Evolutionary conservation across 257 asterid species (phyloP), one percentile per base, ranked within the genome.

Genomic region (Solanum sejunctum): DNA sequence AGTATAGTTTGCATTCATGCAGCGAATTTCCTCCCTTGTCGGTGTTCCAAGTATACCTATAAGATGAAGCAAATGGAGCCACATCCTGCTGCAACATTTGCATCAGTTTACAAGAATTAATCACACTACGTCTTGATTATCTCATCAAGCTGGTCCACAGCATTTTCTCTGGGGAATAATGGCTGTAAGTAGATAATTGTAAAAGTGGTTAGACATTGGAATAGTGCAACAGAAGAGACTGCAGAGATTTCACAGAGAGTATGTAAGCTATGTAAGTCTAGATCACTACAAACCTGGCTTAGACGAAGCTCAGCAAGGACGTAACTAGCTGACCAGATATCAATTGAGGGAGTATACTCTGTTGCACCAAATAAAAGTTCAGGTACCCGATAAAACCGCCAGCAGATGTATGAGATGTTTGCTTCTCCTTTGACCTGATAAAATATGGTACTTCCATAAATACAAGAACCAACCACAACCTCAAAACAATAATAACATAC

Each of bases 361-460:
- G 99, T 96, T 18, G 99, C 99, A 70, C 98, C 99, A 87, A 96
- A 96, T 84, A 96, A 94, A 82, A 96, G 98, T 85, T 96, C 99
- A n/a, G 99, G 98, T 83, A 98, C 99, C 80, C 98, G 98, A 89
- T 96, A 96, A 89, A 85, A 96, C 55, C 98, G 93, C 8, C 98
- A 96, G 89, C 98, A 96, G 85, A 96, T 94, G 91, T 96, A 96
- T 71, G 99, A 93, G 89, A 96, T 94, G 91, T 96, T 96, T 79
- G 93, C 96, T 91, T 95, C 98, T 57, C 98, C 97, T 88, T 89
- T 89, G 87, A 95, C 96, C 98, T 95, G 32, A 87, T 18, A 23
- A 67, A 12, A 28, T n/a, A 73, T 64, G 52, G n/a, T 17, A 45
- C 47, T 56, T 13, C 28, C 15, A 49, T 28, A 26, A 67, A 83